phyloP scores from a whole-genome alignment of 148 eudicot species.

The Camellia japonica region DNA sequence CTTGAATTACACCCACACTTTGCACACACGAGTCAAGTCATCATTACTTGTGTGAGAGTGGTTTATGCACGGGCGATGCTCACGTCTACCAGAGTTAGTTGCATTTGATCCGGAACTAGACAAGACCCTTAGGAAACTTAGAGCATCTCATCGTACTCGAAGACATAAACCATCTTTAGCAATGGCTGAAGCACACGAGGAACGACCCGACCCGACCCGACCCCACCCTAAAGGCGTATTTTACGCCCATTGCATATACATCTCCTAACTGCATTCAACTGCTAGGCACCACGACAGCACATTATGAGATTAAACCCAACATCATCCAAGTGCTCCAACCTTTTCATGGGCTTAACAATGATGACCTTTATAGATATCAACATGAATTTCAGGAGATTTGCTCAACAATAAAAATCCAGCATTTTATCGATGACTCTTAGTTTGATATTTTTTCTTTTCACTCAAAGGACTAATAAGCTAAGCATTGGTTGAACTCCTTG shows the following conservation, averaged over 20 bases:
- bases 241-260: not conserved
- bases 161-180: too few relatives aligned
- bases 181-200: too few relatives aligned
- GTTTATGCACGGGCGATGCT: too few relatives aligned
- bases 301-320: not conserved
- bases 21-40: too few relatives aligned
- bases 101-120: too few relatives aligned
- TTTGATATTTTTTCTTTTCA: not conserved
- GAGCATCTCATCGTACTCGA: too few relatives aligned
- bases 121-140: too few relatives aligned
- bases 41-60: too few relatives aligned
- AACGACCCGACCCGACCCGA: not conserved
- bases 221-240: not conserved
- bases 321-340: not conserved
- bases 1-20: too few relatives aligned
- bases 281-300: not conserved
- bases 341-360: not conserved
- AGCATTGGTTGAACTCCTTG: not conserved
- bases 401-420: not conserved
- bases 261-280: not conserved
- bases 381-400: not conserved
- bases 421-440: not conserved
- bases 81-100: too few relatives aligned
- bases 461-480: not conserved
- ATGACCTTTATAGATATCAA: not conserved